These are phyloP conservation scores for Sarcodon sp. DNA, from an alignment of 768 basidiomycete species.

Conservation along the genomic window DNA sequence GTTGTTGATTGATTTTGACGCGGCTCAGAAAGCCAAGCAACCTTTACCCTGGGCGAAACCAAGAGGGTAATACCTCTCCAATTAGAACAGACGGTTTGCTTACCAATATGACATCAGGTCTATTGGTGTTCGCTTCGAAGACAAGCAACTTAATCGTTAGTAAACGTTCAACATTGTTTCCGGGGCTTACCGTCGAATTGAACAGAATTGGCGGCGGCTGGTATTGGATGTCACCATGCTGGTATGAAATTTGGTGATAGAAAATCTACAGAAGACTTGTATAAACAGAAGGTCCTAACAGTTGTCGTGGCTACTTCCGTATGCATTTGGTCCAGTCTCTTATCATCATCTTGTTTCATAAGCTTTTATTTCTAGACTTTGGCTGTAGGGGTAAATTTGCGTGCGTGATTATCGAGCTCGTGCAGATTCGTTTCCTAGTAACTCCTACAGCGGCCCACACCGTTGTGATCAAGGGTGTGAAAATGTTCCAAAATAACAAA, in stretches of 20 bases:
- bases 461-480: conserved; percentile 88
- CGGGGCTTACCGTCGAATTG: neutral
- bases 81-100: neutral
- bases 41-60: conserved; percentile 60
- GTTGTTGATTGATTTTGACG: conserved; percentile 59
- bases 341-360: neutral
- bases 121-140: conserved; percentile 51
- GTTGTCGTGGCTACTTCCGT: conserved; percentile 81
- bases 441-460: conserved; percentile 65
- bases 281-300: conserved; percentile 44
- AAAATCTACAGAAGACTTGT: conserved; percentile 60
- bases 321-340: neutral
- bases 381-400: conserved; percentile 93
- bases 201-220: conserved; percentile 50
- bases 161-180: neutral
- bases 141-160: conserved; percentile 20
- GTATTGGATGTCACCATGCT: conserved; percentile 89
- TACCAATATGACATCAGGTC: neutral
- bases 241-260: conserved; percentile 71
- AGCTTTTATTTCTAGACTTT: conserved; percentile 51
- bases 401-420: conserved; percentile 26
- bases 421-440: neutral
- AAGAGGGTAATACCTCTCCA: conserved; percentile 24
- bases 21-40: conserved; percentile 33
- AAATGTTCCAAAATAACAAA: conserved; percentile 55